phyloP scores from a whole-genome alignment of 1,139 yeast genomes.

The Saccharomyces hybrid region DNA sequence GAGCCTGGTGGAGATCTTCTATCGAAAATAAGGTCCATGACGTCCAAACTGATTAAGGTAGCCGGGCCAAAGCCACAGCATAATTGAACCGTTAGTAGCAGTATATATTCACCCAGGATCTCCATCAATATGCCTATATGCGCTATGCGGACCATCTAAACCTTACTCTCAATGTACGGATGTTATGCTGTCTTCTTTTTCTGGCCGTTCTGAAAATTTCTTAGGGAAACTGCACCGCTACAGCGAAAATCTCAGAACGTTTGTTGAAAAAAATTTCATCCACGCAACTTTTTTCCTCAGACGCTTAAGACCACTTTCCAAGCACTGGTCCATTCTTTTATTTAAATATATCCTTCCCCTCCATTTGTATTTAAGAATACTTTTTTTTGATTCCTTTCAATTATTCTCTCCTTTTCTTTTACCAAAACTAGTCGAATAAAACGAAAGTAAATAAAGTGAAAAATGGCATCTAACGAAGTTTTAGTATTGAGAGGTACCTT shows the following conservation, averaged over 20 bases:
- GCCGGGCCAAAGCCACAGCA: not conserved
- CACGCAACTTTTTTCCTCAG: not conserved
- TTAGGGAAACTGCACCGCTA: constrained; percentile 10
- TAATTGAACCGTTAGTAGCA: not conserved
- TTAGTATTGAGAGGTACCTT: constrained; percentile 99
- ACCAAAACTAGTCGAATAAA: not conserved
- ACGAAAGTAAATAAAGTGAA: constrained; percentile 5
- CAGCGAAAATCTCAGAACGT: constrained; percentile 23
- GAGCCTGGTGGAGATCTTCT: not conserved
- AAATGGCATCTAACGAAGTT: constrained; percentile 68
- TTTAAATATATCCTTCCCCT: not conserved
- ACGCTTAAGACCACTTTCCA: not conserved
- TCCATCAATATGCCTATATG: not conserved
- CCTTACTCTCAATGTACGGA: constrained; percentile 9
- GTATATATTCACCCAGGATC: not conserved
- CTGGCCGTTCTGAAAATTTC: constrained; percentile 14
- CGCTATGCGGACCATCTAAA: not conserved
- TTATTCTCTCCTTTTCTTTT: not conserved
- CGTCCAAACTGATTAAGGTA: too few species aligned
- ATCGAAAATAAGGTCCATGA: too few species aligned
- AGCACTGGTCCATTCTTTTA: not conserved
- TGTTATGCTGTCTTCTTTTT: constrained; percentile 10
- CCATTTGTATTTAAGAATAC: constrained; percentile 3
- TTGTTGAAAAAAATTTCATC: constrained; percentile 13
- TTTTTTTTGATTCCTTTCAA: not conserved